phyloP scores from a whole-genome alignment of 2,329 filamentous ascomycete genomes.

The Nemania diffusa region DNA sequence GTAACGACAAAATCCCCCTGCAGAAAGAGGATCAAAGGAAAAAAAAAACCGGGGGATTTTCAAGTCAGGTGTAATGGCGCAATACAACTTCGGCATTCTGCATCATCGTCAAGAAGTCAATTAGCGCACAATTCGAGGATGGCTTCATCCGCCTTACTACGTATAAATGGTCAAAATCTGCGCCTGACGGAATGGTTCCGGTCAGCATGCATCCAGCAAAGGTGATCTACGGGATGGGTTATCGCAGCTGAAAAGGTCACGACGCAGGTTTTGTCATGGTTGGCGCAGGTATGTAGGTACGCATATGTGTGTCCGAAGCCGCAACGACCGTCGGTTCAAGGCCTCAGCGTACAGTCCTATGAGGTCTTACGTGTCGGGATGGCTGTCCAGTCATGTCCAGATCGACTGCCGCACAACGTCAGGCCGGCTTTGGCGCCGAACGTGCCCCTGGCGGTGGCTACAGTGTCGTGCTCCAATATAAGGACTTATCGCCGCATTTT shows the following conservation, averaged over 20 bases:
- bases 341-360: background rate
- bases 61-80: background rate
- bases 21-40: too few relatives aligned
- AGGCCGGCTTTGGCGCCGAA: slow-evolving; percentile 33
- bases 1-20: background rate
- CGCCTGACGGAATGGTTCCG: slow-evolving; percentile 29
- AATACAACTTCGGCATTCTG: slow-evolving; percentile 7
- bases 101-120: background rate
- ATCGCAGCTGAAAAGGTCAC: slow-evolving; percentile 27
- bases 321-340: slow-evolving; percentile 29
- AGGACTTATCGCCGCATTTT: slow-evolving; percentile 17
- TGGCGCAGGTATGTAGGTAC: slow-evolving; percentile 6
- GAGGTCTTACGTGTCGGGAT: slow-evolving; percentile 32
- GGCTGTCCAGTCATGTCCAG: slow-evolving; percentile 33
- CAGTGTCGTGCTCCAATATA: slow-evolving; percentile 14
- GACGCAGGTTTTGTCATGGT: slow-evolving; percentile 13
- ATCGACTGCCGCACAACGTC: slow-evolving; percentile 28
- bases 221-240: slow-evolving; percentile 14
- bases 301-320: slow-evolving; percentile 24
- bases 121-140: slow-evolving; percentile 10
- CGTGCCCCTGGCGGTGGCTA: slow-evolving; percentile 31
- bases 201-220: slow-evolving; percentile 11
- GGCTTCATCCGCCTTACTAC: slow-evolving; percentile 8
- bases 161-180: background rate
- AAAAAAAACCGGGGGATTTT: background rate